Evolutionary conservation across 345 rosid genomes (phyloP).

Genomic region (Psidium guajava): DNA sequence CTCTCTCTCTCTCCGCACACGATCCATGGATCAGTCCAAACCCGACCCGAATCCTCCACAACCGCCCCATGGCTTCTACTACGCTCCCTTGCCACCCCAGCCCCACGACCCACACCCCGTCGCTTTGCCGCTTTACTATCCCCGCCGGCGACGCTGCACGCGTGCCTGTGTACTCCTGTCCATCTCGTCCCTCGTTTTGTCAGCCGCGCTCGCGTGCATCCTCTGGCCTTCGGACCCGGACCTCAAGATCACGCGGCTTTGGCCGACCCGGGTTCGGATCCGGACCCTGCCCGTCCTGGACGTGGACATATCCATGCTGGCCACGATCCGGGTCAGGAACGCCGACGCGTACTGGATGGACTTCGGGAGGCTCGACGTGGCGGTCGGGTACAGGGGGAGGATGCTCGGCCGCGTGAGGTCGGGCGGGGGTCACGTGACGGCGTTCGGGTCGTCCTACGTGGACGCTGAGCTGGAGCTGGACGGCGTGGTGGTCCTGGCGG

Average conservation of each 20-base stretch:
- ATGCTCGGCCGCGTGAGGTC: slow-evolving; percentile 62
- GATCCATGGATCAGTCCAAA: not conserved
- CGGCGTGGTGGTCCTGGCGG: slow-evolving; percentile 47
- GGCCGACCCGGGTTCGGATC: not conserved
- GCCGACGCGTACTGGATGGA: slow-evolving; percentile 63
- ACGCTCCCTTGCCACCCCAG: not conserved
- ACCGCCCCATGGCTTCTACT: not conserved
- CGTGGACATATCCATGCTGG: slow-evolving; percentile 1
- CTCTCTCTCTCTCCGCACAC: not conserved
- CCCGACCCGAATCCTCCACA: not conserved
- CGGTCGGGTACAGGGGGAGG: slow-evolving; percentile 53
- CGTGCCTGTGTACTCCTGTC: not conserved
- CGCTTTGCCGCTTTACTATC: not conserved
- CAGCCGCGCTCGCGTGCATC: not conserved
- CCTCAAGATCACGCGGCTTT: not conserved
- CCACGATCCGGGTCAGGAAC: slow-evolving; percentile 51
- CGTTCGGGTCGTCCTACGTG: slow-evolving; percentile 49
- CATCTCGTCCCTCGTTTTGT: not conserved
- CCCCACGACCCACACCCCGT: not conserved
- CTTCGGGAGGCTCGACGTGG: slow-evolving; percentile 40
- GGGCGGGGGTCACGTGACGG: slow-evolving; percentile 45
- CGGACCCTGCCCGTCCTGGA: not conserved
- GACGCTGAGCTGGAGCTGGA: slow-evolving; percentile 52
- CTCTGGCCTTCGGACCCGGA: slow-evolving; percentile 6
- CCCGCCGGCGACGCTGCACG: not conserved